Evolutionary conservation across 2,329 filamentous ascomycete species (phyloP).

Genomic region (Epicoccum nigrum): DNA sequence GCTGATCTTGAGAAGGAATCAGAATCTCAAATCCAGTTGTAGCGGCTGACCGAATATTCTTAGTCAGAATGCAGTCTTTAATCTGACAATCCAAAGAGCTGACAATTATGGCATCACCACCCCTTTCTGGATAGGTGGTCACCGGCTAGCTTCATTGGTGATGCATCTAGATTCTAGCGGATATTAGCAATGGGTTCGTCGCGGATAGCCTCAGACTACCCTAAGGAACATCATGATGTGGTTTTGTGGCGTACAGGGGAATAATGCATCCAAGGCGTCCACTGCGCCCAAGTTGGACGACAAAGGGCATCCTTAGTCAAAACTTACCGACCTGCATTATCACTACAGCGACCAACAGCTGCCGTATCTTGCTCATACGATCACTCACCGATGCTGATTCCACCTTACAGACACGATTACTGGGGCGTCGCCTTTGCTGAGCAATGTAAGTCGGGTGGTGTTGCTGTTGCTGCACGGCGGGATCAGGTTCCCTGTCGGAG

Average conservation of each 20-base stretch:
- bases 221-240: constrained; percentile 4
- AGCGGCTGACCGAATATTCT: neutral
- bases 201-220: neutral
- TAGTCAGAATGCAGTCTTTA: neutral
- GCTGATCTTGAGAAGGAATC: neutral
- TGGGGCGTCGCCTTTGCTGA: constrained; percentile 9
- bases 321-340: neutral
- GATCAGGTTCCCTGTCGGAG: constrained; percentile 10
- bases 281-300: neutral
- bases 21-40: constrained; percentile 1
- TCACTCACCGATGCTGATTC: constrained; percentile 1
- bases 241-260: constrained; percentile 11
- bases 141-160: constrained; percentile 6
- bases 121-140: neutral
- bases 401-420: constrained; percentile 14
- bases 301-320: neutral
- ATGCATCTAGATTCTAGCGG: constrained; percentile 2
- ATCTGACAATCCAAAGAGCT: neutral
- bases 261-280: neutral
- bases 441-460: constrained; percentile 10
- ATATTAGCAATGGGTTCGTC: neutral
- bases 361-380: neutral
- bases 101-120: constrained; percentile 10
- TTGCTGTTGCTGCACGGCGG: constrained; percentile 13
- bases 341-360: constrained; percentile 1